phyloP scores from a whole-genome alignment of 108 stramenopile genomes.

The Phaeodactylum tricornutum region DNA sequence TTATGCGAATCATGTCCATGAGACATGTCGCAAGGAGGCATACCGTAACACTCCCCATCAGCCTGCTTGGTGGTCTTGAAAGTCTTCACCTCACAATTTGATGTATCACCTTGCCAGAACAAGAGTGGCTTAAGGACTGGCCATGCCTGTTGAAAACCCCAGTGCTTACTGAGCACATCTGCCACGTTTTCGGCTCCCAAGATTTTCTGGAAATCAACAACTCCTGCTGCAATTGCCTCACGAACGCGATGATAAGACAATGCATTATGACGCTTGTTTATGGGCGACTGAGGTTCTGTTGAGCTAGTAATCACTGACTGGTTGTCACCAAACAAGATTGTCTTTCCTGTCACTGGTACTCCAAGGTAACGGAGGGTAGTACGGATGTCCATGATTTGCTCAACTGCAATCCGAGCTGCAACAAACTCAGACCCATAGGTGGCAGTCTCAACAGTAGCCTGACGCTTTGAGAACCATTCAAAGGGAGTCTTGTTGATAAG shows the following conservation, averaged over 20 bases:
- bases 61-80: too few relatives aligned
- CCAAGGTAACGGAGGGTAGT: slow-evolving; percentile 13
- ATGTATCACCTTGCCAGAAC: background rate
- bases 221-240: slow-evolving; percentile 4
- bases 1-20: too few relatives aligned
- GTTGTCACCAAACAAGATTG: slow-evolving; percentile 7
- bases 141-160: background rate
- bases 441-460: slow-evolving; percentile 23
- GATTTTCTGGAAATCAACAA: slow-evolving; percentile 1
- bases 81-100: too few relatives aligned
- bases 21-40: too few relatives aligned
- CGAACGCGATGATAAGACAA: slow-evolving; percentile 1
- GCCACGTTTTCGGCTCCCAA: slow-evolving; percentile 3
- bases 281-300: background rate
- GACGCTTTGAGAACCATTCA: slow-evolving; percentile 15
- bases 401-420: slow-evolving; percentile 15
- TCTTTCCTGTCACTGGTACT: slow-evolving; percentile 1
- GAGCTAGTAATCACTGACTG: slow-evolving; percentile 2
- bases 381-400: slow-evolving; percentile 12
- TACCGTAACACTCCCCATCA: too few relatives aligned
- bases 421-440: slow-evolving; percentile 29
- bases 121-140: background rate
- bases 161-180: slow-evolving; percentile 8
- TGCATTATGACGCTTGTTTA: slow-evolving; percentile 5
- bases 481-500: slow-evolving; percentile 12